These are phyloP conservation scores for Apiospora phragmitis DNA, from an alignment of 2,329 filamentous ascomycete genomes.

Conservation along the genomic window DNA sequence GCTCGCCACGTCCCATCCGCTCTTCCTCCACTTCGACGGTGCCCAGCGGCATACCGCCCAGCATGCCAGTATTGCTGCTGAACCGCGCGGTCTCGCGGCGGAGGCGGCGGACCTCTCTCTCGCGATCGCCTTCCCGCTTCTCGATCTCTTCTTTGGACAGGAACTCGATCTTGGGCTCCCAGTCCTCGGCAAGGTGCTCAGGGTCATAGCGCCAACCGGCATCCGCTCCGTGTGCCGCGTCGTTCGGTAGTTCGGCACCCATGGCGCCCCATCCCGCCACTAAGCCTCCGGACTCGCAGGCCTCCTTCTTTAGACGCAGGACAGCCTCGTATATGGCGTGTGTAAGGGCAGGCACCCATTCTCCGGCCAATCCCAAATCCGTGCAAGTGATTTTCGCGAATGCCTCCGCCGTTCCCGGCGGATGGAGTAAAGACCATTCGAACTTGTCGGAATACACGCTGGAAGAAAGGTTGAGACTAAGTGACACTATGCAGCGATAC, in stretches of 20 bases:
- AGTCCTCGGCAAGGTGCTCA: slow-evolving; percentile 80
- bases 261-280: slow-evolving; percentile 71
- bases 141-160: slow-evolving; percentile 96
- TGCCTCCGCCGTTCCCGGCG: slow-evolving; percentile 85
- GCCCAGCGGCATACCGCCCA: slow-evolving; percentile 68
- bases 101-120: slow-evolving; percentile 83
- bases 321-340: slow-evolving; percentile 97
- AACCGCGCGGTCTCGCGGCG: slow-evolving; percentile 91
- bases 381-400: slow-evolving; percentile 93
- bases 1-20: slow-evolving; percentile 85
- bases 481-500: slow-evolving; percentile 86
- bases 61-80: slow-evolving; percentile 80
- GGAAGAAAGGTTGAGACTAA: slow-evolving; percentile 90
- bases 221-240: slow-evolving; percentile 77
- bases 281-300: slow-evolving; percentile 86
- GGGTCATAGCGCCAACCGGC: slow-evolving; percentile 96
- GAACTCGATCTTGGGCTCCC: slow-evolving; percentile 79
- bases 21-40: slow-evolving; percentile 67
- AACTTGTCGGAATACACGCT: slow-evolving; percentile 96
- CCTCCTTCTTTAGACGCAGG: slow-evolving; percentile 90
- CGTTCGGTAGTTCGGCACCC: slow-evolving; percentile 78
- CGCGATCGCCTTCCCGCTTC: slow-evolving; percentile 90
- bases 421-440: slow-evolving; percentile 93
- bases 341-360: slow-evolving; percentile 93
- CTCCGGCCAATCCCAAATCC: slow-evolving; percentile 83